phyloP scores from a whole-genome alignment of 805 yeast genomes.

The Candida pseudofarinosa region DNA sequence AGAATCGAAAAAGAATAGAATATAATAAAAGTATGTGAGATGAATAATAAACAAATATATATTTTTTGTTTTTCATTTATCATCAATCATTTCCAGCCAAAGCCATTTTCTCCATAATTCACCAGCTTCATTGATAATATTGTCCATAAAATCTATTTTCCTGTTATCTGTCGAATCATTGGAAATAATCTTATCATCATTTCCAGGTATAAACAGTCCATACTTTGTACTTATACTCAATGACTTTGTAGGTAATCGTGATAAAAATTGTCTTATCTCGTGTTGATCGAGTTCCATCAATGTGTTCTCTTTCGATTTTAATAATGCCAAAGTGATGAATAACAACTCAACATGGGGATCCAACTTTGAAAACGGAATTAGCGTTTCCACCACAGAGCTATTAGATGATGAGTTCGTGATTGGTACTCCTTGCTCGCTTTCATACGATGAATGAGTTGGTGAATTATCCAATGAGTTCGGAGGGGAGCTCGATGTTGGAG shows the following conservation, averaged over 20 bases:
- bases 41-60: too few relatives aligned
- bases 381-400: not conserved
- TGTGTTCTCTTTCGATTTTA: constrained; percentile 74
- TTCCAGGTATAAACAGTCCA: constrained; percentile 23
- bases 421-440: not conserved
- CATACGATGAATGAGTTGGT: not conserved
- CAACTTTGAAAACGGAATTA: constrained; percentile 53
- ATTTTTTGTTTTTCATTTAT: too few relatives aligned
- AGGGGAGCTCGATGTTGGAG: constrained; percentile 3
- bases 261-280: constrained; percentile 77
- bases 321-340: constrained; percentile 71
- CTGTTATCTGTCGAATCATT: constrained; percentile 31
- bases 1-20: too few relatives aligned
- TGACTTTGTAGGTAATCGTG: constrained; percentile 49
- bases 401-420: not conserved
- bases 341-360: constrained; percentile 75
- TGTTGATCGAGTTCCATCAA: constrained; percentile 85
- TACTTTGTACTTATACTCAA: constrained; percentile 30
- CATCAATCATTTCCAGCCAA: constrained; percentile 42
- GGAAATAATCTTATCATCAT: constrained; percentile 18
- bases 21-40: too few relatives aligned
- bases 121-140: constrained; percentile 72
- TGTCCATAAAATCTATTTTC: constrained; percentile 62
- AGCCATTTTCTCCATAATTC: constrained; percentile 86
- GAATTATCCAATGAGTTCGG: constrained; percentile 11